These are phyloP conservation scores for Glycyrrhiza uralensis DNA, from an alignment of 306 rosid species.

Conservation along the genomic window DNA sequence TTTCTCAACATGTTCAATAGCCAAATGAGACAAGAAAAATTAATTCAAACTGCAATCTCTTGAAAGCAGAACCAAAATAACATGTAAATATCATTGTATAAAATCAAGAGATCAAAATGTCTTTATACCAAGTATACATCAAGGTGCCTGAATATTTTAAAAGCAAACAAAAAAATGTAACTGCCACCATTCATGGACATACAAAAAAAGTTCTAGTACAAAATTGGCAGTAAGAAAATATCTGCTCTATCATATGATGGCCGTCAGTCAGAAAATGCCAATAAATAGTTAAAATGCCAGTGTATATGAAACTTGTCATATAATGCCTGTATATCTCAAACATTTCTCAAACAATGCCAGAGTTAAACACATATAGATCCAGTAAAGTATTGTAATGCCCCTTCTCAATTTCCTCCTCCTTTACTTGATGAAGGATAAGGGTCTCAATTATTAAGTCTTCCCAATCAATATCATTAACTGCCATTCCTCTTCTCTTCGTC, in stretches of 20 bases:
- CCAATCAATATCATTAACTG: constrained; percentile 49
- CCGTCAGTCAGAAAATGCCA: not conserved
- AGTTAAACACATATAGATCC: constrained; percentile 60
- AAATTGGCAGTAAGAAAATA: not conserved
- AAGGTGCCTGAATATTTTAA: not conserved
- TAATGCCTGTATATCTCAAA: not conserved
- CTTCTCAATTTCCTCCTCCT: constrained; percentile 78
- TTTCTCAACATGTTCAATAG: no score
- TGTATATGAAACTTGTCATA: constrained; percentile 16
- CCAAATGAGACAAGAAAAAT: no score
- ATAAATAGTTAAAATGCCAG: not conserved
- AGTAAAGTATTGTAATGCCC: constrained; percentile 71
- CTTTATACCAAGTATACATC: not conserved
- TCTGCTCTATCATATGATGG: not conserved
- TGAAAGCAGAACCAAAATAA: no score
- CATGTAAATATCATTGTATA: no score
- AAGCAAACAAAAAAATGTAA: not conserved
- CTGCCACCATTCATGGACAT: not conserved
- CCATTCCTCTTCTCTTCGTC: constrained; percentile 50
- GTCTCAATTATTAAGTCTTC: constrained; percentile 84
- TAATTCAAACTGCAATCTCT: no score
- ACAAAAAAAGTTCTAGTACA: not conserved
- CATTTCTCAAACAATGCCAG: constrained; percentile 30
- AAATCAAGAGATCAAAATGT: no score
- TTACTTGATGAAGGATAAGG: constrained; percentile 70